Evolutionary conservation across 495 filamentous ascomycete genomes (phyloP).

Genomic region (Talaromyces wortmannii): DNA sequence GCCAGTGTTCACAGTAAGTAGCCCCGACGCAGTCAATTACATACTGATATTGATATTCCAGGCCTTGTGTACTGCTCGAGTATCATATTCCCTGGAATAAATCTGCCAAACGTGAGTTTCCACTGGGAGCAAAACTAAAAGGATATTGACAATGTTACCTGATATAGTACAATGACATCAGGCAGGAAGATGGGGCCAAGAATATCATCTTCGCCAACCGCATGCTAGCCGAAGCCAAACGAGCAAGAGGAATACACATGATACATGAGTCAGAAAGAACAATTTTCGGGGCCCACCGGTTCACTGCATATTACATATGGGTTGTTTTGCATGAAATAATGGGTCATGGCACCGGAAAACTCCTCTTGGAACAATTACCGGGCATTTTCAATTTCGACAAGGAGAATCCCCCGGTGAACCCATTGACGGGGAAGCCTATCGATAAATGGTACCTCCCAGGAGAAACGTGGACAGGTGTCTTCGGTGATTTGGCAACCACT

Average conservation of each 20-base stretch:
- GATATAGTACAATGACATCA: constrained; percentile 39
- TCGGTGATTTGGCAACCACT: constrained; percentile 33
- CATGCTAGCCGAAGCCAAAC: constrained; percentile 28
- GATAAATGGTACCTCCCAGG: constrained; percentile 38
- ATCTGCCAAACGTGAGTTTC: constrained; percentile 30
- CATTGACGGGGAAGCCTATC: constrained; percentile 33
- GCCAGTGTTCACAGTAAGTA: constrained; percentile 30
- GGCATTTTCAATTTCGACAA: constrained; percentile 40
- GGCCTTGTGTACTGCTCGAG: constrained; percentile 36
- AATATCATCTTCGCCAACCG: constrained; percentile 42
- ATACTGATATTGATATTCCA: constrained; percentile 6
- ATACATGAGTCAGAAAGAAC: constrained; percentile 26
- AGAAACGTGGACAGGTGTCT: constrained; percentile 40
- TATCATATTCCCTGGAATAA: constrained; percentile 27
- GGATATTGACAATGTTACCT: too few relatives aligned
- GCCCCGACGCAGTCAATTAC: background rate
- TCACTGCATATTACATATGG: constrained; percentile 30
- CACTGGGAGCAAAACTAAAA: background rate
- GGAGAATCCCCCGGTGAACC: constrained; percentile 31
- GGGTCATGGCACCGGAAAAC: constrained; percentile 34
- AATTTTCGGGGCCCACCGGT: constrained; percentile 27
- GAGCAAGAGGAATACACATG: constrained; percentile 23
- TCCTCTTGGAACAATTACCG: constrained; percentile 11
- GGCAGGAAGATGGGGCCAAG: constrained; percentile 37
- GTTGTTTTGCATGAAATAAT: constrained; percentile 39